Conservation (phyloP, 1,139 yeast genomes). For the Groenewaldozyma sp. region DNA sequence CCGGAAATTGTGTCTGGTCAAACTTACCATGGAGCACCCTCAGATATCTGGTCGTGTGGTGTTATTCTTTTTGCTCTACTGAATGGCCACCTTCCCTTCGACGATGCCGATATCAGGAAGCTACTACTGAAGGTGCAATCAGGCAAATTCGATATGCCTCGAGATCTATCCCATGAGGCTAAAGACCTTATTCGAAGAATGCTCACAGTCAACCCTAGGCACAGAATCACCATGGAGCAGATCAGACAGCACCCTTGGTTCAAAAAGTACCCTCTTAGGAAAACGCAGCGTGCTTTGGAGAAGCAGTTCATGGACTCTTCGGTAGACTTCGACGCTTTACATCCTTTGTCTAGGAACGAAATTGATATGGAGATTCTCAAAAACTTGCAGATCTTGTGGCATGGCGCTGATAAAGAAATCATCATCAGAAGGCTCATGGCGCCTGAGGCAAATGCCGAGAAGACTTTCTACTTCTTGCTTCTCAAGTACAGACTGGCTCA, state of each 20-base stretch:
- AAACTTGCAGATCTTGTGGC: slow-evolving; percentile 83
- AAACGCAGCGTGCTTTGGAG: slow-evolving; percentile 18
- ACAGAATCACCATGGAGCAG: slow-evolving; percentile 65
- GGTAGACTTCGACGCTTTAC: slow-evolving; percentile 6
- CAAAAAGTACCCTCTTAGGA: slow-evolving; percentile 50
- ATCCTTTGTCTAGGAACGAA: slow-evolving; percentile 36
- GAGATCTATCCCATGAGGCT: slow-evolving; percentile 70
- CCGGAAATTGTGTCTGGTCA: slow-evolving; percentile 96
- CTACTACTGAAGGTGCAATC: slow-evolving; percentile 81
- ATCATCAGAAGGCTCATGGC: slow-evolving; percentile 53
- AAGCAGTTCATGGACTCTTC: slow-evolving; percentile 23
- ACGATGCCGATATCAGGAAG: slow-evolving; percentile 87
- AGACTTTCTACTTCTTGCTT: slow-evolving; percentile 77
- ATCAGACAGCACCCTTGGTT: slow-evolving; percentile 75
- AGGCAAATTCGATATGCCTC: slow-evolving; percentile 81
- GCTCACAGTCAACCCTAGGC: slow-evolving; percentile 70
- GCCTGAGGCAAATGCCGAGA: slow-evolving; percentile 65
- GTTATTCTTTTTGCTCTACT: slow-evolving; percentile 84
- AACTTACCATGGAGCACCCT: slow-evolving; percentile 91
- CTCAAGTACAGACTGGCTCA: slow-evolving; percentile 81
- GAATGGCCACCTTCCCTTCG: slow-evolving; percentile 94
- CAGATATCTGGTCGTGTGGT: slow-evolving; percentile 99
- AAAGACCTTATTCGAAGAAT: slow-evolving; percentile 74
- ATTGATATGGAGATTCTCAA: slow-evolving; percentile 78
- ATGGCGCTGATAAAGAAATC: slow-evolving; percentile 61